Percentiles rank a stretch among this genome's conserved stretches.
phyloP scores from a whole-genome alignment of 1,284 basidiomycete species.

The Austropuccinia psidii region DNA sequence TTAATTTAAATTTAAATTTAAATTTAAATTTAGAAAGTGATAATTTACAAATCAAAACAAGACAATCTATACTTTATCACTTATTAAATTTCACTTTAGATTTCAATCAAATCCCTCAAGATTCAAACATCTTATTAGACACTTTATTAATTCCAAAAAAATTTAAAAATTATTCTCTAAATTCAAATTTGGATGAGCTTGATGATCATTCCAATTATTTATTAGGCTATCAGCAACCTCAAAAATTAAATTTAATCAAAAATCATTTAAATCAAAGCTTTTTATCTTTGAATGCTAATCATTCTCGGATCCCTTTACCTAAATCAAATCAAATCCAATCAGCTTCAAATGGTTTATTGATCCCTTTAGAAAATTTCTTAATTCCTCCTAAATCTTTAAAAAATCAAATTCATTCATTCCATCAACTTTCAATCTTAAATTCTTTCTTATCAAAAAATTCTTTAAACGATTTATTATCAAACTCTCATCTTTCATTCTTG shows the following conservation, averaged over 20 bases:
- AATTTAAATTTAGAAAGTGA: conserved; percentile 50
- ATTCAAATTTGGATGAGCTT: conserved; percentile 59
- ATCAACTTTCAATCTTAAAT: conserved; percentile 43
- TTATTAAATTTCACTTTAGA: conserved; percentile 74
- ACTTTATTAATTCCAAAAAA: conserved; percentile 45
- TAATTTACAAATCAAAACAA: conserved; percentile 73
- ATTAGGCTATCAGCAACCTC: conserved; percentile 53
- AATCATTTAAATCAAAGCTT: not conserved
- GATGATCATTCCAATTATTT: conserved; percentile 52
- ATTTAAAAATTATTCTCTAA: conserved; percentile 9
- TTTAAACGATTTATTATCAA: conserved; percentile 40
- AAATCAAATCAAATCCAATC: conserved; percentile 56
- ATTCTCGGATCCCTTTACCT: conserved; percentile 51
- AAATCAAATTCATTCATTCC: conserved; percentile 41
- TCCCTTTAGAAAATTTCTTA: conserved; percentile 54
- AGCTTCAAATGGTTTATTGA: conserved; percentile 65
- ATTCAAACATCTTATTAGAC: not conserved
- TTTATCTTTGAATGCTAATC: not conserved
- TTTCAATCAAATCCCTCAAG: conserved; percentile 30
- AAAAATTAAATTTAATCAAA: conserved; percentile 57
- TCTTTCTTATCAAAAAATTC: conserved; percentile 46
- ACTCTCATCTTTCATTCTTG: conserved; percentile 74
- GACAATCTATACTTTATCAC: conserved; percentile 92
- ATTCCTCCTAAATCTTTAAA: conserved; percentile 30
- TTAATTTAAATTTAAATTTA: conserved; percentile 49